Base-by-base conservation (phyloP, 2,329 filamentous ascomycete species). In the Cytospora piceicola region DNA sequence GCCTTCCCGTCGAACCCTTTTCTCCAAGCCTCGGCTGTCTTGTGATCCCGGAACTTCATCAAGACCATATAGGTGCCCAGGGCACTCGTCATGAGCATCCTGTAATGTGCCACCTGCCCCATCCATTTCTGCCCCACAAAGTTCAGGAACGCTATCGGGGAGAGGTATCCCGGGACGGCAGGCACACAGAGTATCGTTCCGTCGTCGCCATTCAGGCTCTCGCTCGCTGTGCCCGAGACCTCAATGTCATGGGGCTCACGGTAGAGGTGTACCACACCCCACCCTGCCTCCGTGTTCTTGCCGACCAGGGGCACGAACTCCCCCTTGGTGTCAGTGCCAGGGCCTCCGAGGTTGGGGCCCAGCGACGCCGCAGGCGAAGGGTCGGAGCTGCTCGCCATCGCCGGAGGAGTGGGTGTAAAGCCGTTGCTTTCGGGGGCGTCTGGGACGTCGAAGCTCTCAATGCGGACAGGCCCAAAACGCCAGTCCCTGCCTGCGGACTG, bases 261-360 rank as follows among this genome's bases (percentile, higher is more conserved):
- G 76, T 97, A 99, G 32, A 99, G 85, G 76, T 97, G 95, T 2
- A 99, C 93, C 17, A 98, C 88, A 1, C 95, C 95, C 90, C 93
- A 97, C 52, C 93, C 92, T 1, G 93, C 83, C 67, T 96, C 90
- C 0, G 92, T 93, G 63, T 90, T 87, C 71, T 83, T 87, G 20
- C 88, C 85, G 64, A 90, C 85, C 0, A 94, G 82, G 0, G 91
- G 88, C 24, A 92, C 80, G 74, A 90, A 96, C 69, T 86, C 84
- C 6, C 92, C 95, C 75, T 94, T 97, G 1, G 94, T 96, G 66
- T 92, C 89, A 59, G 90, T 86, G 7, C 91, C 92, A 7, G 87
- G 83, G 30, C 82, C 81, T 11, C 83, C 81, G 60, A 85, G 80
- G 30, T 79, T 84, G 0, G 85, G 85, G 0, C 85, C 85, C 15